These are phyloP conservation scores for Yarrowia sp. DNA, from an alignment of 805 yeast genomes.

Conservation along the genomic window DNA sequence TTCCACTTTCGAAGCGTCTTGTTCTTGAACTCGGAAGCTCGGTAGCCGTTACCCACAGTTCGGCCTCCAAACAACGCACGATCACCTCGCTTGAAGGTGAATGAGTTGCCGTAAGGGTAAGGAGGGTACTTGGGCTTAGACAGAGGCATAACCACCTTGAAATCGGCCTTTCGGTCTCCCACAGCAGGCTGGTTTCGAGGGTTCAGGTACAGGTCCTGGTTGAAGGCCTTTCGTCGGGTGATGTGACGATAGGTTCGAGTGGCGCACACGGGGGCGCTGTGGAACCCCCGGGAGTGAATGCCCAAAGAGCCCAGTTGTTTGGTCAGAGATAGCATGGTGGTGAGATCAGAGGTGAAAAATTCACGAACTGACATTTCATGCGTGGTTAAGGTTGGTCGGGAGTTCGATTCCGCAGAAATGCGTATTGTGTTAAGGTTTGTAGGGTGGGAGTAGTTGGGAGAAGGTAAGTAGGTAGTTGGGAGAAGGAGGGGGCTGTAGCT, in stretches of 20 bases:
- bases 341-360: background rate
- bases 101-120: slow-evolving; percentile 77
- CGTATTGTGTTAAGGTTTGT: background rate
- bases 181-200: slow-evolving; percentile 14
- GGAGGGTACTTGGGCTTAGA: slow-evolving; percentile 50
- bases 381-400: too few relatives aligned
- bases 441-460: background rate
- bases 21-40: slow-evolving; percentile 73
- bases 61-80: slow-evolving; percentile 90
- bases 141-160: slow-evolving; percentile 29
- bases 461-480: too few relatives aligned
- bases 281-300: background rate
- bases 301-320: background rate
- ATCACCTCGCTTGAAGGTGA: slow-evolving; percentile 77
- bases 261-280: background rate
- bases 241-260: slow-evolving; percentile 12
- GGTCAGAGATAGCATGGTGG: slow-evolving; percentile 9
- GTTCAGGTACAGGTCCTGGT: slow-evolving; percentile 11
- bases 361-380: background rate
- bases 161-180: slow-evolving; percentile 27
- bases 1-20: slow-evolving; percentile 70
- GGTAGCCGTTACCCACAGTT: slow-evolving; percentile 71
- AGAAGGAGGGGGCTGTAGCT: too few relatives aligned
- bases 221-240: slow-evolving; percentile 22
- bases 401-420: background rate